phyloP scores from a whole-genome alignment of 139 green algal species.

The Tetraselmis striata region DNA sequence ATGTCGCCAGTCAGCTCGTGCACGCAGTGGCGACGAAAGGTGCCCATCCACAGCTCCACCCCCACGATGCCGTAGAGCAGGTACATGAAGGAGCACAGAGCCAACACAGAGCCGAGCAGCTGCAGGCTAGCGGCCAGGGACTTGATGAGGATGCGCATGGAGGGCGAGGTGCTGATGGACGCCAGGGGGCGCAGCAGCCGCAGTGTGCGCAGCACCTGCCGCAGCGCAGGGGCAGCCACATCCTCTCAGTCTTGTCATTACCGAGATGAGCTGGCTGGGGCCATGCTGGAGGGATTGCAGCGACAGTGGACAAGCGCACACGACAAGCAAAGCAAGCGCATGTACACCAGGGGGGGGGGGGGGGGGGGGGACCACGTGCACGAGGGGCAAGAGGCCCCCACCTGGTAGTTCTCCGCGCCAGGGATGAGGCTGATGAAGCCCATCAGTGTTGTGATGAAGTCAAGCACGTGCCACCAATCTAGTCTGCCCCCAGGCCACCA shows the following conservation, averaged over 20 bases:
- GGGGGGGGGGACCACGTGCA: not conserved
- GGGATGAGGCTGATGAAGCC: not conserved
- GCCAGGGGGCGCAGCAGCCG: not conserved
- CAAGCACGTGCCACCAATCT: not conserved
- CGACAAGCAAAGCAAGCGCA: no score
- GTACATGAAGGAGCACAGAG: conserved; percentile 5
- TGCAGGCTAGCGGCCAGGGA: not conserved
- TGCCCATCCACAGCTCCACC: conserved; percentile 7
- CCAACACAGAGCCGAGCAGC: not conserved
- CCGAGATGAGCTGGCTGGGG: no score
- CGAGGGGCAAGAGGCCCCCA: not conserved
- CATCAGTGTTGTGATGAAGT: not conserved
- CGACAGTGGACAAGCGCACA: no score
- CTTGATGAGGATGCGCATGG: conserved; percentile 6
- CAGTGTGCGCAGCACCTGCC: conserved; percentile 1
- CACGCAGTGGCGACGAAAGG: conserved; percentile 3
- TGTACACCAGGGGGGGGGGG: no score
- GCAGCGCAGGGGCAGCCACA: no score
- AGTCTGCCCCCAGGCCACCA: not conserved
- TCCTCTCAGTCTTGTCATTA: no score
- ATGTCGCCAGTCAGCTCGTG: not conserved
- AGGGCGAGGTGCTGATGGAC: not conserved
- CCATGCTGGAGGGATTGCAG: no score
- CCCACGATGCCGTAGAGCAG: conserved; percentile 6
- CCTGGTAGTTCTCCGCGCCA: not conserved